Evolutionary conservation across 2,329 filamentous ascomycete genomes (phyloP).

Genomic region (Talaromyces islandicus): DNA sequence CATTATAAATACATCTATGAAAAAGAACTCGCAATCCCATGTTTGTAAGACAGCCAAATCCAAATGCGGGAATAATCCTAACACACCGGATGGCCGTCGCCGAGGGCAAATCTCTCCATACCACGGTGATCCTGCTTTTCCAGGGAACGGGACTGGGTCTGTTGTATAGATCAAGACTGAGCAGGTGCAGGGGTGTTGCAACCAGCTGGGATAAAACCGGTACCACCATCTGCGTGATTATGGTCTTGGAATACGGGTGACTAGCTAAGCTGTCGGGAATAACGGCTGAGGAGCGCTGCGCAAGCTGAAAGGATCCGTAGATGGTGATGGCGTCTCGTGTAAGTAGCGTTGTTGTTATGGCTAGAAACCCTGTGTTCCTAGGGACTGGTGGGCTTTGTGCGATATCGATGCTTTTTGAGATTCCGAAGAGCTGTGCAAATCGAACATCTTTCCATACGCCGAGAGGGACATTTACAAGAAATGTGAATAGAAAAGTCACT

Average conservation of each 20-base stretch:
- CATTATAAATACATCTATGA: constrained; percentile 7
- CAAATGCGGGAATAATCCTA: constrained; percentile 79
- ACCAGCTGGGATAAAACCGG: constrained; percentile 71
- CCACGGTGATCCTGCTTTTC: constrained; percentile 52
- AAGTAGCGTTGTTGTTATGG: constrained; percentile 56
- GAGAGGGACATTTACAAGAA: constrained; percentile 24
- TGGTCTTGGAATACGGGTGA: constrained; percentile 17
- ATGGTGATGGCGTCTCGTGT: constrained; percentile 77
- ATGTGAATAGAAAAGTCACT: constrained; percentile 21
- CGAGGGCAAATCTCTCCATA: constrained; percentile 65
- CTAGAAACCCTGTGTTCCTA: neutral
- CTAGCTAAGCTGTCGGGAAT: constrained; percentile 19
- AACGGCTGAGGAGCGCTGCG: constrained; percentile 14
- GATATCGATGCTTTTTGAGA: constrained; percentile 24
- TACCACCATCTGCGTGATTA: constrained; percentile 63
- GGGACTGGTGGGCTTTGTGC: neutral
- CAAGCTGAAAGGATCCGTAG: constrained; percentile 45
- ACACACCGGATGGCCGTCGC: constrained; percentile 65
- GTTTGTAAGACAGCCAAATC: constrained; percentile 78
- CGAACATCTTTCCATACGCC: constrained; percentile 26
- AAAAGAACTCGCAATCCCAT: constrained; percentile 27
- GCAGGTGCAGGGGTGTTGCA: constrained; percentile 74
- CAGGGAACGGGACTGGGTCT: constrained; percentile 24
- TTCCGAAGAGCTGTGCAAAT: constrained; percentile 65
- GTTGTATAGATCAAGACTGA: constrained; percentile 84